phyloP scores from a whole-genome alignment of 1,284 basidiomycete species.

The Pseudozyma tsukubaensis region DNA sequence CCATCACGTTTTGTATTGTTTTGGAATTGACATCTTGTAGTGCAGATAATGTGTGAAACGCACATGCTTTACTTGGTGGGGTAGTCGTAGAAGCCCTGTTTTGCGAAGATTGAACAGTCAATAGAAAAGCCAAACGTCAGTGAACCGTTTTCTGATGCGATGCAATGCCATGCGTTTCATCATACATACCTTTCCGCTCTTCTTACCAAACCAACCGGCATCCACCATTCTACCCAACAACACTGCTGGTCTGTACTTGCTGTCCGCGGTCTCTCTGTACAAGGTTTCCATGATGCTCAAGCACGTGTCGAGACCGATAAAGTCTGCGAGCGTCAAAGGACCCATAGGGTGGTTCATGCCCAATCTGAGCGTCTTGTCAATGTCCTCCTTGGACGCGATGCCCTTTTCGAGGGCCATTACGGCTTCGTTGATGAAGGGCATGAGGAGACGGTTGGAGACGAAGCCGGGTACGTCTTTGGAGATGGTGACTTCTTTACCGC shows the following conservation, averaged over 20 bases:
- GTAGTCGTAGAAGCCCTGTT: slow-evolving; percentile 65
- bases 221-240: slow-evolving; percentile 95
- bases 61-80: slow-evolving; percentile 28
- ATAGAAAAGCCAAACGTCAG: not conserved
- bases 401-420: slow-evolving; percentile 94
- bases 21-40: too few species aligned
- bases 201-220: slow-evolving; percentile 93
- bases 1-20: too few species aligned
- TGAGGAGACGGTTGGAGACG: slow-evolving; percentile 73
- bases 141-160: too few species aligned
- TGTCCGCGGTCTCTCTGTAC: slow-evolving; percentile 81
- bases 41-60: not conserved
- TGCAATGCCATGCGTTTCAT: too few species aligned
- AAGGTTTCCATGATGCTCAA: slow-evolving; percentile 63
- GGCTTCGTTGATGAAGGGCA: slow-evolving; percentile 93
- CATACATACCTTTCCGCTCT: slow-evolving; percentile 71
- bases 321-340: slow-evolving; percentile 70
- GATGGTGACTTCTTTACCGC: slow-evolving; percentile 77
- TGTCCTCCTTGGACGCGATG: slow-evolving; percentile 89
- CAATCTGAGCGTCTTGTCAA: slow-evolving; percentile 89
- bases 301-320: slow-evolving; percentile 89
- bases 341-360: slow-evolving; percentile 99
- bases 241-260: slow-evolving; percentile 94
- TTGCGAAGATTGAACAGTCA: not conserved
- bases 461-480: slow-evolving; percentile 85